These are phyloP conservation scores for Aspergillus ochraceus DNA, from an alignment of 2,329 filamentous ascomycete species.

Conservation along the genomic window DNA sequence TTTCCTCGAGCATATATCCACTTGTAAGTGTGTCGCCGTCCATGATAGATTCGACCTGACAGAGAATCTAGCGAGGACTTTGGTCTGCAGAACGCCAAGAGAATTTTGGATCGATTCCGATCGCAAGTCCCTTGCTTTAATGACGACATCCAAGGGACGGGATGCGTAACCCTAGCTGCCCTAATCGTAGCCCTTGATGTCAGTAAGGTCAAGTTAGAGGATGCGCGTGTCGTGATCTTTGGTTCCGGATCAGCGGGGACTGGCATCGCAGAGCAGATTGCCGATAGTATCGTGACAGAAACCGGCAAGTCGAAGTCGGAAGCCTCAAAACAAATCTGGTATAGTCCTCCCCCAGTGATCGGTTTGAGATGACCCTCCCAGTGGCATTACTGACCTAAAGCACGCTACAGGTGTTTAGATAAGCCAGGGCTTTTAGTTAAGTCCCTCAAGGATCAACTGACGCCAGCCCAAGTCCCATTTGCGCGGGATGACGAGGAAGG, in stretches of 20 bases:
- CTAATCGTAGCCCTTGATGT: conserved; percentile 76
- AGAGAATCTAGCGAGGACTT: conserved; percentile 67
- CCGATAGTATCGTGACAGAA: conserved; percentile 73
- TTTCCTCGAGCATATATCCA: conserved; percentile 83
- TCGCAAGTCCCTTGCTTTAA: conserved; percentile 81
- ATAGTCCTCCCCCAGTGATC: conserved; percentile 13
- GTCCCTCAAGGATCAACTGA: conserved; percentile 60
- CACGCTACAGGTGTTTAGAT: conserved; percentile 69
- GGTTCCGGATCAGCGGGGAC: conserved; percentile 80
- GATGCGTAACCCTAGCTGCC: conserved; percentile 80
- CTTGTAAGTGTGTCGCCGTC: conserved; percentile 51
- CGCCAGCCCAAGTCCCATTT: conserved; percentile 66
- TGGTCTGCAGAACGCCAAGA: conserved; percentile 71
- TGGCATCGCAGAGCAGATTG: conserved; percentile 81
- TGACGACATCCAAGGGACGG: conserved; percentile 86
- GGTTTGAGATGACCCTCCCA: neutral
- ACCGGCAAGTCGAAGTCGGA: conserved; percentile 67
- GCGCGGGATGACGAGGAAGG: conserved; percentile 62
- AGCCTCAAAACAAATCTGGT: conserved; percentile 79
- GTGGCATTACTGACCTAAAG: neutral
- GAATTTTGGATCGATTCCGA: conserved; percentile 74
- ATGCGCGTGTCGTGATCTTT: conserved; percentile 73
- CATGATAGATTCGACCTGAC: neutral
- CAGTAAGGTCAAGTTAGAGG: conserved; percentile 63
- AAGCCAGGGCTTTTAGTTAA: conserved; percentile 74